Conservation (phyloP, 1,284 basidiomycete species). For the Takashimella tepidaria region DNA sequence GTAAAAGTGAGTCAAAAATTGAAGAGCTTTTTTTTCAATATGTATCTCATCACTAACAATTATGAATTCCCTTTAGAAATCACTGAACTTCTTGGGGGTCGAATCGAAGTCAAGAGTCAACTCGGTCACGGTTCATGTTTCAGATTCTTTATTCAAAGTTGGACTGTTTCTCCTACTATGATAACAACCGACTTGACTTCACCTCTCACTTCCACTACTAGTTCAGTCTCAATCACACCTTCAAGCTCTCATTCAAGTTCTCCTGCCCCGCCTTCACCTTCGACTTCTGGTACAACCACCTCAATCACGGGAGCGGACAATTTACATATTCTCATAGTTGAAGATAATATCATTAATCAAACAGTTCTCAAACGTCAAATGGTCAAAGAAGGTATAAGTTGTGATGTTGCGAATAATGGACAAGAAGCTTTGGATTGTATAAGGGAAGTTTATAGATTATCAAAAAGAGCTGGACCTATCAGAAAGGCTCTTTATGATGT, state of each 20-base stretch:
- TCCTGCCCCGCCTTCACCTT: not conserved
- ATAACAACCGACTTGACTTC: not conserved
- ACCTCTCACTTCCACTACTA: not conserved
- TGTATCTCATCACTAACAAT: not conserved
- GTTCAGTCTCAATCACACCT: not conserved
- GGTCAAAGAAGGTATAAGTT: constrained; percentile 29
- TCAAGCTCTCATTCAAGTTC: not conserved
- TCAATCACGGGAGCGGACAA: not conserved
- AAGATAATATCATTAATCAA: constrained; percentile 48
- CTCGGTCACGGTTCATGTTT: constrained; percentile 46
- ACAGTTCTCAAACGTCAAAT: constrained; percentile 44
- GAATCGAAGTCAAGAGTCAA: constrained; percentile 27
- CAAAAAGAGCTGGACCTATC: not conserved
- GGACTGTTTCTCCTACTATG: constrained; percentile 5
- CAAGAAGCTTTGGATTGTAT: constrained; percentile 37
- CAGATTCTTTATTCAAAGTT: constrained; percentile 35
- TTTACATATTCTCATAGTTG: constrained; percentile 20
- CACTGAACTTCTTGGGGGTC: constrained; percentile 31
- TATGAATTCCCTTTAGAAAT: constrained; percentile 15
- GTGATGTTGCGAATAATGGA: constrained; percentile 40
- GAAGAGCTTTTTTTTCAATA: too few species aligned
- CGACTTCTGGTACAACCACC: not conserved
- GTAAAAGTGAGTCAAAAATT: constrained; percentile 25
- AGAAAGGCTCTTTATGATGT: constrained; percentile 14
- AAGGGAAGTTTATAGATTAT: constrained; percentile 5